Base-by-base conservation (phyloP, 2,329 filamentous ascomycete genomes). In the Cladophialophora exuberans region DNA sequence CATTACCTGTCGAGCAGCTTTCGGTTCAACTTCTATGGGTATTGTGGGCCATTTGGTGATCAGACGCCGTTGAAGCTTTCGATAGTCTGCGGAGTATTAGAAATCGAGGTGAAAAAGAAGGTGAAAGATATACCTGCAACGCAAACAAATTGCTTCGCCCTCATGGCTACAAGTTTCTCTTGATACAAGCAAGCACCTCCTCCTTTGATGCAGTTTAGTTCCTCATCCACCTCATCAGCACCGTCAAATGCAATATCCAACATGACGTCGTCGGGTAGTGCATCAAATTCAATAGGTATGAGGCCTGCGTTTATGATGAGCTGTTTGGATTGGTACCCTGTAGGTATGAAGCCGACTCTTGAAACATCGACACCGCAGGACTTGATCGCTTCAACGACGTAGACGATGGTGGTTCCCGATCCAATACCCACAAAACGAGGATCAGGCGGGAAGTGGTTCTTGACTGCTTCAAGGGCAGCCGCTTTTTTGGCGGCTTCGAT, bases 171-270 rank as follows among this genome's bases (percentile, higher is more conserved):
- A 30, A 99, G 80, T 78, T 99, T 99, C 76, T 99, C 94, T 73
- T 97, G 94, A 77, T 96, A 96, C 53, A 97, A 76, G 73, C 94
- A 99, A n/a, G 91, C 94, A 55, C 94, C 94, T 45, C 94, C 94
- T 51, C 94, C 94, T 78, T 97, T 97, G 77, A 99, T 97, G 69
- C 93, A 90, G 74, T 97, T 99, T 57, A 99, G 76, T 48, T 95
- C 89, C 42, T 90, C 86, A 70, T 99, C 94, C 26, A 99, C 91
- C 77, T 99, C 94, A 70, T 99, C 94, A 3, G 94, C 94, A 50
- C 94, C 94, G 69, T 99, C 94, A 70, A 99, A 99, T 45, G 89
- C 89, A 15, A 97, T 88, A 67, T 97, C 93, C 23, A 99, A 81
- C 69, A 85, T 71, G 11, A 76, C 76, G 50, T 80, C 79, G 35